Evolutionary conservation across 2,329 filamentous ascomycete species (phyloP).

Genomic region (Cordyceps farinosa): DNA sequence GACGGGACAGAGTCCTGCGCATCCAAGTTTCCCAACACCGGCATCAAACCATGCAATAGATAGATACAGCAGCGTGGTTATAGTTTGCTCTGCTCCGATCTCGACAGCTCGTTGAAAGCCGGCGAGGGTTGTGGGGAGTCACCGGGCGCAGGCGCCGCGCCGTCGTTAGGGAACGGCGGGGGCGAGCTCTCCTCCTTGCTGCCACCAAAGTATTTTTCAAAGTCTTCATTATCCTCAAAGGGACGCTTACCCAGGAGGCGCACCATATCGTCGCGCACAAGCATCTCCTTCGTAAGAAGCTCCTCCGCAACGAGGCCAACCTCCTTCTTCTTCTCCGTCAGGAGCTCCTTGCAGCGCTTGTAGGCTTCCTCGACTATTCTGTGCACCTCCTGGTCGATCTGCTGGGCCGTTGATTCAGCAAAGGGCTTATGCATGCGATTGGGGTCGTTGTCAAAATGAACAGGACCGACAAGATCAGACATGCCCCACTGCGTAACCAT

Average conservation of each 20-base stretch:
- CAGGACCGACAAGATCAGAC: constrained; percentile 87
- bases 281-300: constrained; percentile 84
- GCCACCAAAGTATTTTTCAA: constrained; percentile 86
- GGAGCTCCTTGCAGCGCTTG: constrained; percentile 78
- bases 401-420: constrained; percentile 86
- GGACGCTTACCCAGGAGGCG: constrained; percentile 79
- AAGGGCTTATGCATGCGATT: constrained; percentile 91
- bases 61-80: neutral
- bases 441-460: constrained; percentile 83
- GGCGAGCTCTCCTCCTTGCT: constrained; percentile 55
- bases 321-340: constrained; percentile 82
- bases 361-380: constrained; percentile 91
- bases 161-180: constrained; percentile 49
- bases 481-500: constrained; percentile 99
- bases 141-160: constrained; percentile 35
- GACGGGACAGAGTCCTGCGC: neutral
- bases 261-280: constrained; percentile 88
- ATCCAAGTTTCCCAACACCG: constrained; percentile 6
- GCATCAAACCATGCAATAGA: neutral
- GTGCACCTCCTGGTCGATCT: constrained; percentile 87
- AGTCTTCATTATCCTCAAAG: constrained; percentile 80
- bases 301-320: constrained; percentile 90
- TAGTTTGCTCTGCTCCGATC: constrained; percentile 17
- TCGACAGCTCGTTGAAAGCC: constrained; percentile 33
- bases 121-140: constrained; percentile 37